Evolutionary conservation across 768 basidiomycete genomes (phyloP).

Genomic region (Boletus huronensis): DNA sequence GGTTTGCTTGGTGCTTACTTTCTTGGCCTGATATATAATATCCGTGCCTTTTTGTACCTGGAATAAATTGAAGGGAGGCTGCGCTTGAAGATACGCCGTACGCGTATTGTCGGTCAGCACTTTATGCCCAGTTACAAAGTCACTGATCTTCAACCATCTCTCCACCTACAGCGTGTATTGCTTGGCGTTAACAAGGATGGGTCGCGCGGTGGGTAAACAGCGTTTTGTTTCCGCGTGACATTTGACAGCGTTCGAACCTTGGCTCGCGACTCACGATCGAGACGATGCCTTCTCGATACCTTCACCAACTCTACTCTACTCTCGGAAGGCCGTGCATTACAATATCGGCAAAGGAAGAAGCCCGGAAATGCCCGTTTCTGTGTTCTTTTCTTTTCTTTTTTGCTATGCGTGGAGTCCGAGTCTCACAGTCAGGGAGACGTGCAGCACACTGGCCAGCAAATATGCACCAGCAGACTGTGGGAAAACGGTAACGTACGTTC

Average conservation of each 20-base stretch:
- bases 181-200: not conserved
- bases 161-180: not conserved
- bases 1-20: not conserved
- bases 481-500: not conserved
- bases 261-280: not conserved
- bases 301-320: not conserved
- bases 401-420: not conserved
- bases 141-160: not conserved
- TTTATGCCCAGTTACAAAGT: too few relatives aligned
- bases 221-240: not conserved
- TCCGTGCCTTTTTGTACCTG: slow-evolving; percentile 1
- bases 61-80: not conserved
- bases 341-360: not conserved
- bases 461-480: not conserved
- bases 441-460: too few relatives aligned
- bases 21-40: slow-evolving; percentile 9
- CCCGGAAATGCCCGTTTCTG: not conserved
- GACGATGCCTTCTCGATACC: not conserved
- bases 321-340: not conserved
- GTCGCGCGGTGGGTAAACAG: not conserved
- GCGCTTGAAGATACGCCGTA: too few relatives aligned
- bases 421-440: not conserved
- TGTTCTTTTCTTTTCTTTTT: not conserved
- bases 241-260: not conserved
- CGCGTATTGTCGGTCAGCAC: not conserved